Conservation (phyloP, 148 eudicot species). For the Rhododendron henanense region DNA sequence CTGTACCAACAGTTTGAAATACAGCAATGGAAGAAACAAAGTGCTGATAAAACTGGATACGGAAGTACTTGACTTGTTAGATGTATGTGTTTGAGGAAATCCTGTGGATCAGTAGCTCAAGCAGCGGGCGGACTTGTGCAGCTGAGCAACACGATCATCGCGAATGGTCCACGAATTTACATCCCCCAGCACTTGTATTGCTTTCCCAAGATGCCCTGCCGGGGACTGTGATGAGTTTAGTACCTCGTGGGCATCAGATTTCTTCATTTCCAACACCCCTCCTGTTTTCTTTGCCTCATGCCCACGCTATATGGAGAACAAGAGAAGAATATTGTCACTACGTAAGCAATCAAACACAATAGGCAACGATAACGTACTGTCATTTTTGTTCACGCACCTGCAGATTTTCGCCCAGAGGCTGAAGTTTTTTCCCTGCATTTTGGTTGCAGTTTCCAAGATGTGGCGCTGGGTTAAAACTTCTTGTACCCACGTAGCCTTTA, state of each 20-base stretch:
- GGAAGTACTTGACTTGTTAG: background rate
- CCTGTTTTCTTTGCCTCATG: constrained; percentile 8
- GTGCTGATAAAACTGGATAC: background rate
- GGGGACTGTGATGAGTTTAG: background rate
- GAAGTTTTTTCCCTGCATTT: background rate
- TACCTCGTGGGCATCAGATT: background rate
- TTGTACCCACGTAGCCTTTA: background rate
- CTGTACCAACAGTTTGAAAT: background rate
- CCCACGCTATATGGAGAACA: constrained; percentile 6
- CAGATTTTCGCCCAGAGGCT: background rate
- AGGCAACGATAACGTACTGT: background rate
- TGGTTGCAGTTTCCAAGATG: background rate
- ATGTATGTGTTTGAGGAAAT: background rate
- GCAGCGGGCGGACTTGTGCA: background rate
- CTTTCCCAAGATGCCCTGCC: constrained; percentile 5
- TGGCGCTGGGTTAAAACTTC: background rate
- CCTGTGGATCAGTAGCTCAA: constrained; percentile 8
- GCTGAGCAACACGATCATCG: background rate
- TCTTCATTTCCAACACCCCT: background rate
- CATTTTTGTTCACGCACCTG: constrained; percentile 8
- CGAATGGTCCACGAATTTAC: constrained; percentile 4
- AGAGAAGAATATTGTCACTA: background rate
- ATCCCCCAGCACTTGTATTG: constrained; percentile 7
- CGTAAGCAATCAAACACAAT: background rate
- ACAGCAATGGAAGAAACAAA: background rate